These are phyloP conservation scores for Ramaria rubella DNA, from an alignment of 768 basidiomycete genomes.

Conservation along the genomic window DNA sequence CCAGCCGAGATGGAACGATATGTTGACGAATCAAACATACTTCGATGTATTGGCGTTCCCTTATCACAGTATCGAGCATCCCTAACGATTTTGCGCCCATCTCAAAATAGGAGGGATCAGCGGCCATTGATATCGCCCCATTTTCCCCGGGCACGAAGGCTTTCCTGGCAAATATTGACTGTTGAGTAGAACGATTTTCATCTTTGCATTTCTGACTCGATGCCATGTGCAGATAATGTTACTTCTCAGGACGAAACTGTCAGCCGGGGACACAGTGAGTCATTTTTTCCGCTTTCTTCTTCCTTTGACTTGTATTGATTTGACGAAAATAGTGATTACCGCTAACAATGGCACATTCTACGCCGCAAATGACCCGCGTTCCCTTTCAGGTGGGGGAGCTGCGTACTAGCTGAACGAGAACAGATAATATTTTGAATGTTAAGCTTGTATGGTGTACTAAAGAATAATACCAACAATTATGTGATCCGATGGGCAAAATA, in stretches of 20 bases:
- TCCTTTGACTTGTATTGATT: not conserved
- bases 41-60: conserved; percentile 16
- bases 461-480: too few relatives aligned
- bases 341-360: conserved; percentile 4
- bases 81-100: not conserved
- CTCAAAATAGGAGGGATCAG: not conserved
- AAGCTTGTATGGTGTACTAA: too few relatives aligned
- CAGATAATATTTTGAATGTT: not conserved
- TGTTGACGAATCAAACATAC: conserved; percentile 17
- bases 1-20: conserved; percentile 24
- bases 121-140: conserved; percentile 13
- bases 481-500: too few relatives aligned
- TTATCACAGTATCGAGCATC: not conserved
- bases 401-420: not conserved
- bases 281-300: not conserved
- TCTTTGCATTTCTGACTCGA: not conserved
- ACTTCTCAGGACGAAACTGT: not conserved
- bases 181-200: not conserved
- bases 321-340: not conserved
- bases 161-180: conserved; percentile 15
- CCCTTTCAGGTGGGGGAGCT: conserved; percentile 7
- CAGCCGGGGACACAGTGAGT: not conserved
- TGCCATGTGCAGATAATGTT: not conserved
- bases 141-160: conserved; percentile 15
- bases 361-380: conserved; percentile 13